These are phyloP conservation scores for Geosmithia flava DNA, from an alignment of 2,329 filamentous ascomycete genomes.

Conservation along the genomic window DNA sequence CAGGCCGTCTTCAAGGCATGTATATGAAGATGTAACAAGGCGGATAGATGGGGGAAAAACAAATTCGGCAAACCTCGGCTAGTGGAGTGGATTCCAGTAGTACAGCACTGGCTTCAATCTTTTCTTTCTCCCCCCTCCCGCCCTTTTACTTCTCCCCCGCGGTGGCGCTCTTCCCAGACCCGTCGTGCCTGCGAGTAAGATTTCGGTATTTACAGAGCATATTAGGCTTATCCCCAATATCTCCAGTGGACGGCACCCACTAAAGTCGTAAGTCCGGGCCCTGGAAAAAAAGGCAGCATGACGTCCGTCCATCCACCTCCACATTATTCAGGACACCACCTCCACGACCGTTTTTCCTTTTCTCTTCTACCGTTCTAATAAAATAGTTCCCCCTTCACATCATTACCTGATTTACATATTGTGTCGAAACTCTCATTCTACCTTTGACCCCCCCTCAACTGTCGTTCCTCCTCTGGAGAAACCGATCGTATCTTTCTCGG, in stretches of 20 bases:
- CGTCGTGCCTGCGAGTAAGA: neutral
- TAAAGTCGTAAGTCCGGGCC: neutral
- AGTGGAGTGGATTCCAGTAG: neutral
- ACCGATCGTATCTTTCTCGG: neutral
- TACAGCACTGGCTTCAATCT: neutral
- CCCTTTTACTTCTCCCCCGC: neutral
- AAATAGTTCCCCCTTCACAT: neutral
- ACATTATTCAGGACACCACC: neutral
- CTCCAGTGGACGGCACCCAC: neutral
- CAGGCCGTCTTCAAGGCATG: neutral
- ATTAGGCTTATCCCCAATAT: neutral
- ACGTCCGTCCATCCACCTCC: neutral
- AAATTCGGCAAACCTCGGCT: conserved; percentile 8
- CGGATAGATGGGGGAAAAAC: neutral
- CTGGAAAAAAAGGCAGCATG: neutral
- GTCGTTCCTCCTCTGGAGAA: no score
- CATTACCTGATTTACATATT: no score
- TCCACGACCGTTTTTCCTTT: neutral
- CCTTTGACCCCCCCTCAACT: no score
- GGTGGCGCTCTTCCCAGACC: neutral
- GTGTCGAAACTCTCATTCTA: no score
- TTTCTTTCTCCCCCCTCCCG: neutral
- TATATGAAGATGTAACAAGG: neutral
- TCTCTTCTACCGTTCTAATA: neutral
- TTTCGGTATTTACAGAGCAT: neutral